phyloP scores from a whole-genome alignment of 2,329 filamentous ascomycete species.

The Botryotinia globosa region DNA sequence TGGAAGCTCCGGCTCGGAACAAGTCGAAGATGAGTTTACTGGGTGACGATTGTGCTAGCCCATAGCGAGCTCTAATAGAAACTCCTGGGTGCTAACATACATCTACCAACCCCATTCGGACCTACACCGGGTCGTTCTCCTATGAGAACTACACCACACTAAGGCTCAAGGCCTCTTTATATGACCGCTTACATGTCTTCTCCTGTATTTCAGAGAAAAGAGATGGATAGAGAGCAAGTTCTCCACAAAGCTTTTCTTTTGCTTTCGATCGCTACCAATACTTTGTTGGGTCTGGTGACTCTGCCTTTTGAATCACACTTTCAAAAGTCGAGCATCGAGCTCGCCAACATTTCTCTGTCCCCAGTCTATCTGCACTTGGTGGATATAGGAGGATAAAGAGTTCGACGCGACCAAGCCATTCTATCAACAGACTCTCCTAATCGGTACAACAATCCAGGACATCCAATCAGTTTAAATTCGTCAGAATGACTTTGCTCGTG shows the following conservation, averaged over 20 bases:
- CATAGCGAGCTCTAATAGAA: background rate
- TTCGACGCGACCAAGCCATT: slow-evolving; percentile 24
- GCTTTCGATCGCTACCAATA: slow-evolving; percentile 4
- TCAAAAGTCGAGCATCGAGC: no score
- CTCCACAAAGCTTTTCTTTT: background rate
- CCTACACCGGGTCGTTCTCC: background rate
- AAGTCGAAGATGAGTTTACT: background rate
- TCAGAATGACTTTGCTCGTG: slow-evolving; percentile 15
- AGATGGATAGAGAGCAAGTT: background rate
- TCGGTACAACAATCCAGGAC: slow-evolving; percentile 28
- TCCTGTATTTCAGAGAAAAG: background rate
- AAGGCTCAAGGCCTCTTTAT: background rate
- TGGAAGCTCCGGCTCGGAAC: background rate
- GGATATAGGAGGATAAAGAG: slow-evolving; percentile 20
- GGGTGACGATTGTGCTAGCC: background rate
- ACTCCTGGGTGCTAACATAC: background rate
- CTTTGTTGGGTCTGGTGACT: background rate
- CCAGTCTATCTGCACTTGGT: background rate
- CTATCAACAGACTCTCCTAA: slow-evolving; percentile 24
- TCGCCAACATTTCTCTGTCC: background rate
- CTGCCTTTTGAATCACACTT: no score
- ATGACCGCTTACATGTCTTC: background rate
- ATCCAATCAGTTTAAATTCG: slow-evolving; percentile 23
- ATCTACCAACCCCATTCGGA: background rate
- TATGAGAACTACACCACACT: background rate